phyloP scores from a whole-genome alignment of 768 basidiomycete genomes.

The Amanita phalloides region DNA sequence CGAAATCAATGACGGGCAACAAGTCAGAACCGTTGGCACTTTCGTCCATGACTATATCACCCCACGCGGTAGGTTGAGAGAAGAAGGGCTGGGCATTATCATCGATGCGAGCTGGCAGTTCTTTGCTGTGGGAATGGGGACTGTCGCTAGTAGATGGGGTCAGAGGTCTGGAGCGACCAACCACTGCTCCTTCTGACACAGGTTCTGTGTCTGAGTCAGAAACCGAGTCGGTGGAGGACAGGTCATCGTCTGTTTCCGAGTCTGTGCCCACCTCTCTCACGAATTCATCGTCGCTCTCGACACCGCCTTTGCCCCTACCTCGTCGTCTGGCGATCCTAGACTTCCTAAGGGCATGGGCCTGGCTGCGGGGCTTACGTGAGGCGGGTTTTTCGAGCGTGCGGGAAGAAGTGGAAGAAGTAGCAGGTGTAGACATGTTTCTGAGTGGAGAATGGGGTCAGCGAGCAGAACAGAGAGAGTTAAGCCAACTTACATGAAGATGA shows the following conservation, averaged over 20 bases:
- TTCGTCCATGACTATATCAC: conserved; percentile 78
- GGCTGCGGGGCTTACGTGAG: conserved; percentile 22
- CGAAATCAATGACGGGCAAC: conserved; percentile 75
- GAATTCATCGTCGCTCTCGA: conserved; percentile 73
- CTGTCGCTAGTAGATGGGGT: conserved; percentile 65
- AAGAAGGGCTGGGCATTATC: conserved; percentile 40
- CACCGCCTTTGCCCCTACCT: conserved; percentile 44
- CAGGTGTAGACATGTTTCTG: conserved; percentile 35
- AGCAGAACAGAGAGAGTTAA: conserved; percentile 2
- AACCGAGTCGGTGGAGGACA: conserved; percentile 45
- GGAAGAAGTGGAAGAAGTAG: conserved; percentile 23
- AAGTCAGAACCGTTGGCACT: conserved; percentile 49
- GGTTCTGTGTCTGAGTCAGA: conserved; percentile 69
- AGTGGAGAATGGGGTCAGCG: conserved; percentile 8
- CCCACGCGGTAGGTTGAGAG: conserved; percentile 51
- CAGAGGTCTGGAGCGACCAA: conserved; percentile 24
- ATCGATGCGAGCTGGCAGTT: conserved; percentile 14
- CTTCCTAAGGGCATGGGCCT: conserved; percentile 24
- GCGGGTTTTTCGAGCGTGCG: conserved; percentile 19
- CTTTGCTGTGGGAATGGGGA: conserved; percentile 29
- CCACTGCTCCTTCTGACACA: conserved; percentile 49
- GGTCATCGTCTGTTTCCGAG: conserved; percentile 56
- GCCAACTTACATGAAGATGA: conserved; percentile 24
- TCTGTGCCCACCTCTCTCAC: conserved; percentile 62
- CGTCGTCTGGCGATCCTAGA: conserved; percentile 45